Evolutionary conservation across 2,329 filamentous ascomycete genomes (phyloP).

Genomic region (Hortaea werneckii): DNA sequence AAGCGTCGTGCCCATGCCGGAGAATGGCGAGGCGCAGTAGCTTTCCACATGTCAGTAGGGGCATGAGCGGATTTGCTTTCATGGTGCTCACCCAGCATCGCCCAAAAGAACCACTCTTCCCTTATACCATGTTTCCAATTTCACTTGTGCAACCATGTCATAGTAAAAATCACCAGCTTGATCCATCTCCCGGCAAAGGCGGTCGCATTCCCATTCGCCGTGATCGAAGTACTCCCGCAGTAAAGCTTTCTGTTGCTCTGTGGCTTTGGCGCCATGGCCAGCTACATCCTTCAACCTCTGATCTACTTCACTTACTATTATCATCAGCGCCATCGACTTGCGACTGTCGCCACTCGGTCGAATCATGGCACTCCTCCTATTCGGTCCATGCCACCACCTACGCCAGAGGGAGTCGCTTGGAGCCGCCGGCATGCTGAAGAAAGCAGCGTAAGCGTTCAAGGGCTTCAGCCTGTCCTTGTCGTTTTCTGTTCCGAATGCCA

Average conservation of each 20-base stretch:
- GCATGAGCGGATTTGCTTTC: not conserved
- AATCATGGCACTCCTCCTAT: constrained; percentile 20
- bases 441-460: constrained; percentile 21
- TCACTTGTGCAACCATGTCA: constrained; percentile 21
- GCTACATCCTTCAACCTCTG: constrained; percentile 8
- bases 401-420: constrained; percentile 19
- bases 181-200: constrained; percentile 19
- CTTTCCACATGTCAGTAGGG: constrained; percentile 1
- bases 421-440: constrained; percentile 21
- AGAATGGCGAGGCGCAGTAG: constrained; percentile 22
- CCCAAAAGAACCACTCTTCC: constrained; percentile 22
- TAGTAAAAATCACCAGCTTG: constrained; percentile 24
- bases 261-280: constrained; percentile 9
- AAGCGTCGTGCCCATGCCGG: constrained; percentile 27
- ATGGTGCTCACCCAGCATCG: constrained; percentile 17
- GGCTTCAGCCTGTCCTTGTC: constrained; percentile 9
- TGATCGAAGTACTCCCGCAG: constrained; percentile 17
- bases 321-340: constrained; percentile 17
- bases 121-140: constrained; percentile 20
- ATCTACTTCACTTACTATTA: constrained; percentile 14
- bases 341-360: constrained; percentile 15
- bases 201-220: constrained; percentile 19
- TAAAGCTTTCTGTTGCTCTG: constrained; percentile 18
- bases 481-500: constrained; percentile 18
- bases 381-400: constrained; percentile 22